A percentile compares a stretch with the other conserved stretches of the same genome.
Evolutionary conservation across 495 filamentous ascomycete genomes (phyloP).

Genomic region (Barbatosphaeria neglecta): DNA sequence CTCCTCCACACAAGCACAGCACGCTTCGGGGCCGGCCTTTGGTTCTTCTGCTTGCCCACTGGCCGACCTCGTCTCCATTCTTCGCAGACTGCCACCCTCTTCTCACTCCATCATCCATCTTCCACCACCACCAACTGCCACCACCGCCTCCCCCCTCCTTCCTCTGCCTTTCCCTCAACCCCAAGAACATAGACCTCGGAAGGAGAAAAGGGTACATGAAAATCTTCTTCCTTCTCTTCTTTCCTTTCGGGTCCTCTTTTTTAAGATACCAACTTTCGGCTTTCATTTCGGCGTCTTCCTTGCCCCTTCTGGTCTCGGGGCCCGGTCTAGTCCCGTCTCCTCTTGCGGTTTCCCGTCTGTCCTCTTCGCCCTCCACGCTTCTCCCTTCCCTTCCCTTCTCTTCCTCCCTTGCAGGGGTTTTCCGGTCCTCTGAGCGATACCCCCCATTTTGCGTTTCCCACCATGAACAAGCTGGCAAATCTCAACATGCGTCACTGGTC

Average conservation of each 20-base stretch:
- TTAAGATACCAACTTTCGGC: too few relatives aligned
- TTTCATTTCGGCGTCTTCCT: neutral
- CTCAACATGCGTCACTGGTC: conserved; percentile 79
- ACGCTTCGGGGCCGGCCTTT: neutral
- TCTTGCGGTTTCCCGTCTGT: conserved; percentile 10
- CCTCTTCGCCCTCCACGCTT: conserved; percentile 11
- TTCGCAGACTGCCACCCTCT: neutral
- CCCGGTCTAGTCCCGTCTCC: neutral
- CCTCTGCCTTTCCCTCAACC: conserved; percentile 16
- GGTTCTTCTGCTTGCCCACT: too few relatives aligned
- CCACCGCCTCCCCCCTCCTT: conserved; percentile 27
- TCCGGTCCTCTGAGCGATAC: too few relatives aligned
- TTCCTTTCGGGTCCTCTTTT: conserved; percentile 16
- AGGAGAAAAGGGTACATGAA: conserved; percentile 26
- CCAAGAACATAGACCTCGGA: conserved; percentile 15
- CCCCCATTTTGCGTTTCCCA: conserved; percentile 18
- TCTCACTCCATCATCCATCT: neutral
- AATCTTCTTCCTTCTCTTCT: conserved; percentile 16
- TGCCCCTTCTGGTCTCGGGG: neutral
- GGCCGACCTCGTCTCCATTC: neutral
- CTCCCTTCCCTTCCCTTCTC: conserved; percentile 6
- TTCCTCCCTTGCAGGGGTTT: too few relatives aligned
- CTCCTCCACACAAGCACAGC: too few relatives aligned
- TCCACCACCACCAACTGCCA: conserved; percentile 18
- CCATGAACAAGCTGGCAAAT: conserved; percentile 87